Evolutionary conservation across 1,284 basidiomycete species (phyloP).

Genomic region (Moesziomyces aphidis): DNA sequence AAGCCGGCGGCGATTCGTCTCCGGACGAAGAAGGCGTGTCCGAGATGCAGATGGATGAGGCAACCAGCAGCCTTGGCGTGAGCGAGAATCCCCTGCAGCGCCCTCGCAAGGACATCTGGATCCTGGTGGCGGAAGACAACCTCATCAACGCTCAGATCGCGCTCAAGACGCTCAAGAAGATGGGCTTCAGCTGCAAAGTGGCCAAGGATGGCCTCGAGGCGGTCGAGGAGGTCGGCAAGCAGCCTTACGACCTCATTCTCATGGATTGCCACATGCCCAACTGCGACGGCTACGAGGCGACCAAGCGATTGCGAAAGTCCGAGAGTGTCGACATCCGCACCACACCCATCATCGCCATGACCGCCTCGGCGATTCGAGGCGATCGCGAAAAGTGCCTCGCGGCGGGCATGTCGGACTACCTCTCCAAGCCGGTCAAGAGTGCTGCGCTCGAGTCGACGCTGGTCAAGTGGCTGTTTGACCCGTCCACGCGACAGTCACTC

Average conservation of each 20-base stretch:
- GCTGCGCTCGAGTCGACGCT: constrained; percentile 57
- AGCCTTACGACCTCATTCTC: constrained; percentile 58
- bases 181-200: constrained; percentile 64
- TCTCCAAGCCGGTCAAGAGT: constrained; percentile 64
- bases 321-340: constrained; percentile 54
- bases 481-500: constrained; percentile 54
- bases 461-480: constrained; percentile 61
- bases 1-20: constrained; percentile 31
- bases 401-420: constrained; percentile 63
- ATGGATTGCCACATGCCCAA: constrained; percentile 63
- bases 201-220: constrained; percentile 63
- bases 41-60: constrained; percentile 44
- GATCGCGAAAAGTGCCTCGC: constrained; percentile 63
- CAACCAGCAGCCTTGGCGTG: constrained; percentile 47
- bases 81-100: constrained; percentile 52
- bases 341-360: constrained; percentile 63
- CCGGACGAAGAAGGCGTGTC: constrained; percentile 30
- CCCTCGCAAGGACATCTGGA: constrained; percentile 62
- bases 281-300: constrained; percentile 63
- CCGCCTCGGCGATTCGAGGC: constrained; percentile 61
- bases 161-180: constrained; percentile 60
- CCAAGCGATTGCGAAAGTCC: constrained; percentile 51
- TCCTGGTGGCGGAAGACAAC: constrained; percentile 65
- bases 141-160: constrained; percentile 64
- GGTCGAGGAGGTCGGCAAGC: constrained; percentile 52